Base-by-base conservation (phyloP, 2,329 filamentous ascomycete species). In the Clarireedia paspali region DNA sequence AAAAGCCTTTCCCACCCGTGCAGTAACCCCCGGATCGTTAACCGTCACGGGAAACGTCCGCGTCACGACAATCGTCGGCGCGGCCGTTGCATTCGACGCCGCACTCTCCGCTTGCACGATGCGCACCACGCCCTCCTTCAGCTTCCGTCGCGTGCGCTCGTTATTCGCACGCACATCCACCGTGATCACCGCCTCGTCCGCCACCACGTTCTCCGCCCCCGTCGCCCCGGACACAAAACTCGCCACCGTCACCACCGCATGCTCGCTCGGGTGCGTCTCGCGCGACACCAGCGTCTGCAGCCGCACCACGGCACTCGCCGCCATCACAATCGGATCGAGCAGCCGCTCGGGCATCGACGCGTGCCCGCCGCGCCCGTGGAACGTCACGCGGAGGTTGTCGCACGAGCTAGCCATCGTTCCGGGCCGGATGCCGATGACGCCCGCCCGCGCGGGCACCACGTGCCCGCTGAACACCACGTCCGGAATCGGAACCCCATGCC, bases 401-500 rank as follows among this genome's bases (percentile, higher is more conserved):
- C 66, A 67, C 0, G 69, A 68, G 0, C 70, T 69, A 3, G 71
- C 53, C 9, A 73, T 54, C 2, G 64, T 63, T 0, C 72, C 72
- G 1, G 63, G 50, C 2, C 66, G 62, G 10, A 69, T 54, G 39
- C 62, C 66, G 9, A 75, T 62, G 2, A 58, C 65, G 0, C 72
- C 73, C 0, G 70, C 62, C 36, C 62, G 66, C 55, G 68, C 63
- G 5, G 63, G 57, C 66, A 77, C 73, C 0, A 82, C 75, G 67
- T 83, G 80, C 7, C 73, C 77, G 4, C 77, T 79, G 3, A 83
- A 67, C 6, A 77, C 75, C 9, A 81, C 63, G 60, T 82, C 78
- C 4, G 80, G 80, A 17, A 75, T 70, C 0, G 78, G 78, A 2
- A 82, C 70, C 48, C 70, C 74, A 5, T 75, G 67, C 4, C 44